Percentiles rank a stretch among this genome's conserved stretches.
These are phyloP conservation scores for Trichaptum fuscoviolaceum DNA, from an alignment of 768 basidiomycete species.

Conservation along the genomic window DNA sequence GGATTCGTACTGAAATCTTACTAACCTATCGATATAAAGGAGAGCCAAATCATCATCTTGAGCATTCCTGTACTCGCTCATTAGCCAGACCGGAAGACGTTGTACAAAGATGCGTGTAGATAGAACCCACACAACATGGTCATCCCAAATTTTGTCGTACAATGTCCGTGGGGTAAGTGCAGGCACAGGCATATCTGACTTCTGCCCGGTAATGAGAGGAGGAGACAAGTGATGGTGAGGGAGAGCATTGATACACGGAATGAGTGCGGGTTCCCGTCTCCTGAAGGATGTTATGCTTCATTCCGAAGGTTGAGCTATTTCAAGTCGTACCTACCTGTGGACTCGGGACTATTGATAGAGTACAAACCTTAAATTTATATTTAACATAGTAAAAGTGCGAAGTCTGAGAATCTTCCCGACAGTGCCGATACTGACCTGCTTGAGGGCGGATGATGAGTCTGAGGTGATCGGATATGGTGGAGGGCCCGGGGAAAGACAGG, in stretches of 20 bases:
- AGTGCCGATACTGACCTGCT: too few species aligned
- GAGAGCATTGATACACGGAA: neutral
- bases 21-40: constrained; percentile 77
- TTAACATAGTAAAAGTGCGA: too few species aligned
- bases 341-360: neutral
- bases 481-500: too few species aligned
- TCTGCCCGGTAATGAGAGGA: neutral
- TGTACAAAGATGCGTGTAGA: neutral
- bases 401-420: too few species aligned
- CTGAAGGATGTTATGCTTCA: neutral
- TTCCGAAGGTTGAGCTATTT: neutral
- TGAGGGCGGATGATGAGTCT: too few species aligned
- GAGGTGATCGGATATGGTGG: too few species aligned
- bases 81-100: constrained; percentile 5
- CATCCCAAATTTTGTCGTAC: constrained; percentile 98
- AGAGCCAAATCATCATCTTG: constrained; percentile 75
- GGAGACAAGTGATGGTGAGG: neutral
- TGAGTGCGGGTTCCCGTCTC: neutral
- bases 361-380: neutral
- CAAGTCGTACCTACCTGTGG: too few species aligned
- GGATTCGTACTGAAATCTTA: neutral
- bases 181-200: constrained; percentile 45
- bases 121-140: constrained; percentile 78
- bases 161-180: constrained; percentile 73
- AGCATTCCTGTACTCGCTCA: constrained; percentile 42